phyloP scores from a whole-genome alignment of 768 basidiomycete genomes.

The Coprinellus aureogranulatus region DNA sequence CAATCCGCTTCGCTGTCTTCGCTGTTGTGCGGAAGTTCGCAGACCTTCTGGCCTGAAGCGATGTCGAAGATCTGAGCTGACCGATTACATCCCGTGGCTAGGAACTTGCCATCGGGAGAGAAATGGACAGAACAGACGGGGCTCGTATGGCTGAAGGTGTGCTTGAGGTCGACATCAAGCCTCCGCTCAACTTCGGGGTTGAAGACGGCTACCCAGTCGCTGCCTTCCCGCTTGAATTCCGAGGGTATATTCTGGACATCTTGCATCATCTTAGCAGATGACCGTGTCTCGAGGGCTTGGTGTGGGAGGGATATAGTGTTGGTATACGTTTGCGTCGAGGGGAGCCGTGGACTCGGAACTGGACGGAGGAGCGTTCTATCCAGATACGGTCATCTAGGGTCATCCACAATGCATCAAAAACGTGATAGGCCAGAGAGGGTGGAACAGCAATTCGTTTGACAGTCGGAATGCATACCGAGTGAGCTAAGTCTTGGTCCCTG shows the following conservation, averaged over 20 bases:
- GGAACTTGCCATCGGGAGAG: conserved; percentile 86
- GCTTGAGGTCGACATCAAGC: conserved; percentile 72
- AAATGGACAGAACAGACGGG: conserved; percentile 89
- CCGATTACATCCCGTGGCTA: conserved; percentile 95
- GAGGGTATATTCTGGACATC: conserved; percentile 44
- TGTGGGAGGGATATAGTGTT: no score
- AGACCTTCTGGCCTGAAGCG: conserved; percentile 79
- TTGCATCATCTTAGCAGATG: no score
- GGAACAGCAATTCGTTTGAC: no score
- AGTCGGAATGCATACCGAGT: no score
- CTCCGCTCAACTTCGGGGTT: conserved; percentile 71
- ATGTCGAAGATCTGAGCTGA: conserved; percentile 95
- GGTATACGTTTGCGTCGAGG: no score
- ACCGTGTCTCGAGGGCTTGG: no score
- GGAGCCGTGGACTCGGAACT: no score
- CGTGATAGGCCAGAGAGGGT: no score
- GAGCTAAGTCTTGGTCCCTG: no score
- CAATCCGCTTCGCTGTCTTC: conserved; percentile 27
- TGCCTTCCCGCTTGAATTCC: conserved; percentile 63
- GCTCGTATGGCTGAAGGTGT: conserved; percentile 79
- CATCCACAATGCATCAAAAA: no score
- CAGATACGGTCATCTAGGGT: no score
- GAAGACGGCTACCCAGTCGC: conserved; percentile 85
- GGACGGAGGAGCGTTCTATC: no score
- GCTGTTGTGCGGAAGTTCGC: conserved; percentile 35